A percentile compares a stretch with the other conserved stretches of the same genome.
Evolutionary conservation across 805 yeast species (phyloP).

Genomic region (Jamesozyma jinghongensis): DNA sequence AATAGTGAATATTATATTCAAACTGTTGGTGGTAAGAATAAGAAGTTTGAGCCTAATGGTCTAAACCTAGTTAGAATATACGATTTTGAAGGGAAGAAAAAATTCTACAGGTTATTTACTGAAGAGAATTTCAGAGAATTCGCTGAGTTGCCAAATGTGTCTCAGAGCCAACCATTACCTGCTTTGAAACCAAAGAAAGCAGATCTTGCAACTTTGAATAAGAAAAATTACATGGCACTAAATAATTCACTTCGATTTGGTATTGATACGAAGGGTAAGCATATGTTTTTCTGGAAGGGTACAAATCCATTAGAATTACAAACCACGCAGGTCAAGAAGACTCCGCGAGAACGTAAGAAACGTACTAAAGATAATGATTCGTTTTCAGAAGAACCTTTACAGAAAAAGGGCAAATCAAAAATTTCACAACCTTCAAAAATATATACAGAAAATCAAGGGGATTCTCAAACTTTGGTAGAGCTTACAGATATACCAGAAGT

Average conservation of each 20-base stretch:
- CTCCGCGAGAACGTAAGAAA: slow-evolving; percentile 9
- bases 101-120: slow-evolving; percentile 59
- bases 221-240: slow-evolving; percentile 20
- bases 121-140: slow-evolving; percentile 33
- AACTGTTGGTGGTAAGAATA: slow-evolving; percentile 25
- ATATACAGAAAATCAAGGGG: not conserved
- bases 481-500: not conserved
- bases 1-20: slow-evolving; percentile 42
- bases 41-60: slow-evolving; percentile 25
- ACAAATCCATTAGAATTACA: slow-evolving; percentile 16
- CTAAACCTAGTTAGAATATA: slow-evolving; percentile 47
- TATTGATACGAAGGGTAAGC: slow-evolving; percentile 10
- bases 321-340: slow-evolving; percentile 4
- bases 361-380: slow-evolving; percentile 1
- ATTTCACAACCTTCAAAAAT: not conserved
- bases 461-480: not conserved
- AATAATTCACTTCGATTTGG: slow-evolving; percentile 24
- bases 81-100: slow-evolving; percentile 66
- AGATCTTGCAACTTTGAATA: slow-evolving; percentile 17
- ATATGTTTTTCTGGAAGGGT: slow-evolving; percentile 29
- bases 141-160: slow-evolving; percentile 20
- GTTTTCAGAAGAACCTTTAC: not conserved
- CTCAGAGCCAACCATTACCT: slow-evolving; percentile 14
- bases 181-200: slow-evolving; percentile 5
- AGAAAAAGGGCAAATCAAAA: not conserved